Evolutionary conservation across 371 early-diverging fungal genomes (phyloP), one percentile per base, ranked within the genome.

Genomic region (Actinomucor elegans): DNA sequence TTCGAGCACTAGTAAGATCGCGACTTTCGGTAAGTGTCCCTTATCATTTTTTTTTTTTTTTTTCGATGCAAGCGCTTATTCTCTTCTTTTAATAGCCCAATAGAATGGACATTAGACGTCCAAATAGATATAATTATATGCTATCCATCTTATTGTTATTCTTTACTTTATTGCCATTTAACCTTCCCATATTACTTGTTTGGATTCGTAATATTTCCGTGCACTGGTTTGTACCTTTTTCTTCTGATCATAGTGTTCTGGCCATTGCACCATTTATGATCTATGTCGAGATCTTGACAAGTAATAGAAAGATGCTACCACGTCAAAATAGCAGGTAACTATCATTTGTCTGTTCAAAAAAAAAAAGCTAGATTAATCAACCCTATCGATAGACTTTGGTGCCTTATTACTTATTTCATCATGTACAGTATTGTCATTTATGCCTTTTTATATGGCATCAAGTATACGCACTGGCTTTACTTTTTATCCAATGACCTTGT

Each of bases 181-280:
- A 69, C 57, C 35, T 79, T 5, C 86, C 86, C 1, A 77, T 78
- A 10, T 47, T 86, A 33, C 67, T 86, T 56, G 84, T 83, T 9
- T 86, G 84, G 82, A 77, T 81, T 51, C 63, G 86, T 20, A 86
- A 86, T 62, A 52, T 84, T 10, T 75, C 80, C 9, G 82, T 79
- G 5, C 77, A 81, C 43, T 86, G 86, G 86, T 78, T 75, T 52
- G 77, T 68, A 6, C 83, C 83, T 0, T 81, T 83, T 51, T 74
- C 73, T 2, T 75, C 83, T 1, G 86, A 86, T 42, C 84, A 86
- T 49, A 77, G 68, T 46, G 64, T 83, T 14, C 55, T 77, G 21
- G 76, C 80, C 9, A 77, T 86, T 41, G 78, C 78, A 3, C 84
- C 86, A 0, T 79, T 83, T 26, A 69, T 84, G 46, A 49, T 83